Evolutionary conservation across 108 stramenopile species (phyloP), one percentile per base, ranked within the genome.

Genomic region (Nitzschia palea): DNA sequence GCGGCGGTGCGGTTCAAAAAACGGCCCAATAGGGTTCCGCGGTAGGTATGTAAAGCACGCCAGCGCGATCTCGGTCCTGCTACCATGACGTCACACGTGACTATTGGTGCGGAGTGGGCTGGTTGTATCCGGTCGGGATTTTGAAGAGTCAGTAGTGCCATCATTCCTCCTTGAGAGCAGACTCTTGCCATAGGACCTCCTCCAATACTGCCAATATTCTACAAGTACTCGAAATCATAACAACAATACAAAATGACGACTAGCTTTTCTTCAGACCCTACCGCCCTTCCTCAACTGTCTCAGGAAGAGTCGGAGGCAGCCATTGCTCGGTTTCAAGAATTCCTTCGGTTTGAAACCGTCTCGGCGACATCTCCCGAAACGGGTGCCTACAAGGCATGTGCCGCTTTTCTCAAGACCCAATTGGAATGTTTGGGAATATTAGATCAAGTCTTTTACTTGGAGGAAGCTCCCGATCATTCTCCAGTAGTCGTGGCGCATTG

Each of bases 401-500:
- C 86, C 9, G 45, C 75, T 22, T 95, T 83, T 82, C 50, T 97
- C 28, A 62, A 79, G 25, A 63, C 65, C 20, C 60, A 76, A 48
- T 42, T 83, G 31, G 48, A 76, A 65, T 31, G 37, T 9, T 42
- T 89, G 2, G 37, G 62, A 6, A 27, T 84, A 2, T 62, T 87
- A 1, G 34, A 61, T 3, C 56, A 71, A 2, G 59, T 86, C 10
- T 62, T 52, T 23, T 62, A 81, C 10, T 35, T 86, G 37, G 52
- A 52, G 17, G 91, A 92, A 67, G 74, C 84, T 37, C 86, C 84
- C 1, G 76, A 74, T 23, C 77, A 85, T 50, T 88, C 88, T 54
- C 98, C 98, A 8, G 85, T 97, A 9, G 91, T 98, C 10, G 80
- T 98, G 15, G 93, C 85, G 2, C 57, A 75, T 34, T 95, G 96